Conservation (phyloP, 345 rosid genomes). For the Angophora floribunda region DNA sequence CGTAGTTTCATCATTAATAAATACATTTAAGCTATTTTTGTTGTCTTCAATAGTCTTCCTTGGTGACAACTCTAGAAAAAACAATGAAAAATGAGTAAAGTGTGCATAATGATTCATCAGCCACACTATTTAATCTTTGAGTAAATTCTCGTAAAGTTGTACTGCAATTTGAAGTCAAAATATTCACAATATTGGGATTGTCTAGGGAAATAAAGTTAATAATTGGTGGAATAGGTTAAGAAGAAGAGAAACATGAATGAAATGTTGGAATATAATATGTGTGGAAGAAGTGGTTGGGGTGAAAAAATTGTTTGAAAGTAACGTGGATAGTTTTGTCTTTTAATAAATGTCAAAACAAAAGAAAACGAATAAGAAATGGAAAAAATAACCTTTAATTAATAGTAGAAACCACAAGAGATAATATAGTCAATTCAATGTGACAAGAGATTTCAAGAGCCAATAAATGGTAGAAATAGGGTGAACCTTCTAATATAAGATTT, state of each 20-base stretch:
- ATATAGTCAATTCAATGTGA: background rate
- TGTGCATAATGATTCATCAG: background rate
- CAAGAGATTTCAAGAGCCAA: background rate
- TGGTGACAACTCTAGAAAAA: accelerated
- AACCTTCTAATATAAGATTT: no score
- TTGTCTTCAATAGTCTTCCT: background rate
- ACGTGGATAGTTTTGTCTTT: background rate
- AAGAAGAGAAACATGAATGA: background rate
- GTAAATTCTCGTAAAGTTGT: background rate
- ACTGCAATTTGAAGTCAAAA: background rate
- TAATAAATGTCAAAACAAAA: background rate
- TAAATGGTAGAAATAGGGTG: background rate
- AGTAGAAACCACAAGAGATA: background rate
- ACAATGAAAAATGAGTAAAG: background rate
- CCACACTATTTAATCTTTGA: background rate
- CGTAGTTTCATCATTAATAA: background rate
- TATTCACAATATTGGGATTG: background rate
- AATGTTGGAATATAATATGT: background rate
- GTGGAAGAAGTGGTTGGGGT: background rate
- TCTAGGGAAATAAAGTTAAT: background rate
- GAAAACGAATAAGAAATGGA: no score
- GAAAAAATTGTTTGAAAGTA: background rate
- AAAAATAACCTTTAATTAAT: background rate
- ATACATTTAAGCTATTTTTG: background rate
- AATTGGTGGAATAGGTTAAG: background rate